These are phyloP conservation scores for Xylariales sp. DNA, from an alignment of 2,329 filamentous ascomycete species.

Conservation along the genomic window DNA sequence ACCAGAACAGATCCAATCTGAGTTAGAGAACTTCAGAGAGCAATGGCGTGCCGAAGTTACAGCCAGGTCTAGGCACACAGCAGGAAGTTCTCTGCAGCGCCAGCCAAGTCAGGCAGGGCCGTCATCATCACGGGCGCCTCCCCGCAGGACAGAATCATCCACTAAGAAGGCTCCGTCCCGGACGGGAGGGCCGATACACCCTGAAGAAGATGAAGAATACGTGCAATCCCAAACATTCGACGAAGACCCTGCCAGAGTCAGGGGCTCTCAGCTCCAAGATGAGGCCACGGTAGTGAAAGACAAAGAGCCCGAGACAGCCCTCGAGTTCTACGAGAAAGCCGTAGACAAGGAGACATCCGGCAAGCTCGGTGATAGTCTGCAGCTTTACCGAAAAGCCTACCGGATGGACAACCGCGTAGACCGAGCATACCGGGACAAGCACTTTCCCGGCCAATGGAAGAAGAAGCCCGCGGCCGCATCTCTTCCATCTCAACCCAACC, in stretches of 20 bases:
- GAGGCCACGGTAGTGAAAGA: conserved; percentile 15
- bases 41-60: conserved; percentile 81
- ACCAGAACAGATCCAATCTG: conserved; percentile 46
- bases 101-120: conserved; percentile 11
- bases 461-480: conserved; percentile 27
- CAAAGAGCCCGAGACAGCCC: conserved; percentile 47
- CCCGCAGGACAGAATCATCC: conserved; percentile 15
- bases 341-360: conserved; percentile 84
- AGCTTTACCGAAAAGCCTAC: conserved; percentile 85
- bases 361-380: conserved; percentile 81
- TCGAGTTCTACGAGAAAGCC: conserved; percentile 90
- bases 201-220: conserved; percentile 25
- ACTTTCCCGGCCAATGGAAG: conserved; percentile 66
- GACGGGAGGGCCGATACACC: conserved; percentile 10
- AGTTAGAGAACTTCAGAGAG: conserved; percentile 80
- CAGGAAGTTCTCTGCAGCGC: conserved; percentile 4
- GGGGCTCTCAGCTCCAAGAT: conserved; percentile 10
- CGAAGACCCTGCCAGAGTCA: conserved; percentile 18
- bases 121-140: conserved; percentile 14
- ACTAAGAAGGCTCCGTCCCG: conserved; percentile 14
- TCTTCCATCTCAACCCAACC: conserved; percentile 16
- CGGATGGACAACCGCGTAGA: conserved; percentile 84
- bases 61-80: conserved; percentile 31
- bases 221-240: conserved; percentile 25
- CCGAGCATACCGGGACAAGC: conserved; percentile 81